A percentile compares a stretch with the other conserved stretches of the same genome.
Evolutionary conservation across 2,329 filamentous ascomycete genomes (phyloP).

Genomic region (Fusarium nodosum): DNA sequence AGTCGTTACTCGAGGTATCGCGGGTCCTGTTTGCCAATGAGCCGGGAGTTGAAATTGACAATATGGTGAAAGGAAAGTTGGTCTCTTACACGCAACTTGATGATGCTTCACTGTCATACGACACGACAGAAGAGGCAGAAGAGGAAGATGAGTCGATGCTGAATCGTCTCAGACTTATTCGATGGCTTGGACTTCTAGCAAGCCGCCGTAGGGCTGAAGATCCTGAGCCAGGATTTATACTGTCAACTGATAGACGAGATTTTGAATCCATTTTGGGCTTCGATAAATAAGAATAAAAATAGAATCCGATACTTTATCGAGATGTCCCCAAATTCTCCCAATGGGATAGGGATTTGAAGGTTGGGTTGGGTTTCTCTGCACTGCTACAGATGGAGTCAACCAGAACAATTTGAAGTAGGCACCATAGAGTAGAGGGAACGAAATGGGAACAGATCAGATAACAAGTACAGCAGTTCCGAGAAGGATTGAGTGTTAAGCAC

Average conservation of each 20-base stretch:
- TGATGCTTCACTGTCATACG: conserved; percentile 46
- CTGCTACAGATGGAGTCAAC: conserved; percentile 7
- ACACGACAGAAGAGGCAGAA: conserved; percentile 47
- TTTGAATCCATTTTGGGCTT: conserved; percentile 52
- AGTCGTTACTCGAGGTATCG: conserved; percentile 62
- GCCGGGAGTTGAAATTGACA: conserved; percentile 14
- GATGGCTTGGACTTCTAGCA: conserved; percentile 52
- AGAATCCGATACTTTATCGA: not conserved
- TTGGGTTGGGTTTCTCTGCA: not conserved
- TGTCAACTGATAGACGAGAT: conserved; percentile 50
- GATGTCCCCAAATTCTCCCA: not conserved
- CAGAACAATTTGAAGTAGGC: conserved; percentile 10
- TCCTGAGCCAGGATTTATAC: conserved; percentile 46
- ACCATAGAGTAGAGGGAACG: conserved; percentile 16
- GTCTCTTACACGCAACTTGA: conserved; percentile 54
- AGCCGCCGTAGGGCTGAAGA: conserved; percentile 53
- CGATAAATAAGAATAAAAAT: not conserved
- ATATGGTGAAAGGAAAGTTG: conserved; percentile 16
- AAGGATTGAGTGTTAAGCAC: conserved; percentile 36
- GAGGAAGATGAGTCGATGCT: conserved; percentile 51
- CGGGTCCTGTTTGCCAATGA: conserved; percentile 56
- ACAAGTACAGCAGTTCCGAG: conserved; percentile 8
- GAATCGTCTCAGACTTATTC: conserved; percentile 51
- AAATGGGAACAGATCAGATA: conserved; percentile 27
- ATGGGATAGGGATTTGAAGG: not conserved